Base-by-base conservation (phyloP, 208 protist species). In the Acanthamoeba culbertsoni region DNA sequence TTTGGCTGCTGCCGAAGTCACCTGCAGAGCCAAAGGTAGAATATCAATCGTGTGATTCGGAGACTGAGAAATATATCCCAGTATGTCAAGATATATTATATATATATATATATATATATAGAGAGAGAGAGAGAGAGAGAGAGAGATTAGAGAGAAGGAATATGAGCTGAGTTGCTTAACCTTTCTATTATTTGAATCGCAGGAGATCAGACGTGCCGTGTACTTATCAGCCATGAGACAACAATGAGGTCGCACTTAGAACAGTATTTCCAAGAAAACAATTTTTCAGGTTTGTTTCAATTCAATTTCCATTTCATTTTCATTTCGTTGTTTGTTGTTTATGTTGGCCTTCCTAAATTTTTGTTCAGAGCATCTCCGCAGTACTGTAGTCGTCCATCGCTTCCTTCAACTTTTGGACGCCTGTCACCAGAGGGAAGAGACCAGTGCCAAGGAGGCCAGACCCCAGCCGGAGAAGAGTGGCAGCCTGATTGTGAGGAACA, bases 1-100 rank as follows among this genome's bases (percentile, higher is more conserved):
- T 14, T 37, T 91, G 1, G 84, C 68, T 35, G 84, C 51, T 7
- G 84, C 43, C 28, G 84, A 91, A 35, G 84, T 91, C 84, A 91
- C 68, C 51, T 91, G 84, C 84, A 14, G 3, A 0, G 84, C 84
- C 84, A 63, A 53, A 40, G 84, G 84, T 91, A 12, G n/a, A n/a
- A n/a, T n/a, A n/a, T n/a, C n/a, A n/a, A n/a, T n/a, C n/a, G n/a
- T n/a, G n/a, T n/a, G n/a, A n/a, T n/a, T n/a, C n/a, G n/a, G n/a
- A n/a, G n/a, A n/a, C n/a, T n/a, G n/a, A n/a, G n/a, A n/a, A n/a
- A n/a, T n/a, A n/a, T n/a, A n/a, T n/a, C n/a, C n/a, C n/a, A n/a
- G n/a, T n/a, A n/a, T n/a, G n/a, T n/a, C n/a, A n/a, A n/a, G n/a
- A n/a, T n/a, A n/a, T n/a, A n/a, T n/a, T n/a, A 7, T 20, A 10